Evolutionary conservation across 495 filamentous ascomycete genomes (phyloP).

Genomic region (Thozetella sp.): DNA sequence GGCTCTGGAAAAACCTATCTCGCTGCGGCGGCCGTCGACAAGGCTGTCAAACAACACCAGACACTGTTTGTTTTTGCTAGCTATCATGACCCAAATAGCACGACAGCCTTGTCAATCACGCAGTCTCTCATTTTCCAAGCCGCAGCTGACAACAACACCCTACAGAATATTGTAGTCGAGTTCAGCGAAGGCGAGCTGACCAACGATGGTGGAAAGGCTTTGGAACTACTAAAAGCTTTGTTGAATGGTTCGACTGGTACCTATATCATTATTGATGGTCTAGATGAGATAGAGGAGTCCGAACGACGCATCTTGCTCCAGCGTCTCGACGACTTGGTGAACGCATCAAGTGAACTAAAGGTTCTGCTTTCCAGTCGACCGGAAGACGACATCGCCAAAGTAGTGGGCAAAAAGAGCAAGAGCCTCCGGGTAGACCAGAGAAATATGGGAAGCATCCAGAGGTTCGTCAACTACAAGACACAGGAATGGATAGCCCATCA

Average conservation of each 20-base stretch:
- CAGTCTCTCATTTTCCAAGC: neutral
- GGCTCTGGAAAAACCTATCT: neutral
- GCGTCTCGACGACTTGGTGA: neutral
- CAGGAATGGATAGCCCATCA: neutral
- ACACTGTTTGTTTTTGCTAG: neutral
- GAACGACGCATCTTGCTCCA: neutral
- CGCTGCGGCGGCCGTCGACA: neutral
- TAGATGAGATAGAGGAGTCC: neutral
- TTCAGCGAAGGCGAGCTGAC: neutral
- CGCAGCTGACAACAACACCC: neutral
- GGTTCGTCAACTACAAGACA: neutral
- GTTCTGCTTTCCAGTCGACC: neutral
- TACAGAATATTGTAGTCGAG: neutral
- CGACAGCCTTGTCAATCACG: neutral
- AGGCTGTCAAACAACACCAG: neutral
- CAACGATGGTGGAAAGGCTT: neutral
- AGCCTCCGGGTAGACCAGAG: neutral
- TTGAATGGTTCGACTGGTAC: neutral
- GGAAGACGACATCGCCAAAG: neutral
- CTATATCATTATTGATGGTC: neutral
- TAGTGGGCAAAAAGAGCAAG: neutral
- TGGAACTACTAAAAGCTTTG: neutral
- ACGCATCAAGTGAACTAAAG: neutral
- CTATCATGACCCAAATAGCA: neutral
- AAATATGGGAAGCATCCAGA: neutral